These are phyloP conservation scores for Neocucurbitaria cava DNA, from an alignment of 2,329 filamentous ascomycete genomes.

Conservation along the genomic window DNA sequence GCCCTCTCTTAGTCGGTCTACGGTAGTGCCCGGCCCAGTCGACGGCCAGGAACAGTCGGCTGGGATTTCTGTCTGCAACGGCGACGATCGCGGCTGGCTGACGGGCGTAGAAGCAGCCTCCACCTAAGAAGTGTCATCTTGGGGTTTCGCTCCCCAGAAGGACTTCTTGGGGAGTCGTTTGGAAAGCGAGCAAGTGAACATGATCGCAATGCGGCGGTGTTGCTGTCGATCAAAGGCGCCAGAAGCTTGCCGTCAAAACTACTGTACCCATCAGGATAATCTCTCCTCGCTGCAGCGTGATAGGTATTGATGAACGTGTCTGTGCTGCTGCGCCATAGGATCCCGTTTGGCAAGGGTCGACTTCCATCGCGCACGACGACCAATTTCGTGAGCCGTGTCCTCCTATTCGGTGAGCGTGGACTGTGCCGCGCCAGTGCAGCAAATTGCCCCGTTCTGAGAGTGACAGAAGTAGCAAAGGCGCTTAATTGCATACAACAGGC, in stretches of 20 bases:
- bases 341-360: slow-evolving; percentile 31
- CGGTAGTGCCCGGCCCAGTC: slow-evolving; percentile 46
- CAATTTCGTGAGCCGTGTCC: slow-evolving; percentile 29
- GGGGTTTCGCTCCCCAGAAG: neutral
- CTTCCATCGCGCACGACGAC: slow-evolving; percentile 38
- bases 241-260: slow-evolving; percentile 6
- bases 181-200: neutral
- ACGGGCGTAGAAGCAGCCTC: slow-evolving; percentile 9
- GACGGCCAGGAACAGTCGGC: slow-evolving; percentile 43
- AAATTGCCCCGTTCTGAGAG: slow-evolving; percentile 29
- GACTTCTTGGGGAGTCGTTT: neutral
- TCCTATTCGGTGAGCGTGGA: slow-evolving; percentile 31
- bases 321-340: slow-evolving; percentile 34
- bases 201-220: neutral
- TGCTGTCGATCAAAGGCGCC: neutral
- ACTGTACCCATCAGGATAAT: slow-evolving; percentile 28
- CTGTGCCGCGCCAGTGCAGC: slow-evolving; percentile 28
- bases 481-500: slow-evolving; percentile 36
- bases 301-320: slow-evolving; percentile 36
- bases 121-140: neutral
- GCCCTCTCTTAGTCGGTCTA: slow-evolving; percentile 28
- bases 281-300: slow-evolving; percentile 37
- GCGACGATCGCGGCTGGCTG: slow-evolving; percentile 23
- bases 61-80: slow-evolving; percentile 28
- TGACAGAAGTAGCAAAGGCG: slow-evolving; percentile 28